Base-by-base conservation (phyloP, 352 stramenopile genomes). In the Globisporangium nagaii region DNA sequence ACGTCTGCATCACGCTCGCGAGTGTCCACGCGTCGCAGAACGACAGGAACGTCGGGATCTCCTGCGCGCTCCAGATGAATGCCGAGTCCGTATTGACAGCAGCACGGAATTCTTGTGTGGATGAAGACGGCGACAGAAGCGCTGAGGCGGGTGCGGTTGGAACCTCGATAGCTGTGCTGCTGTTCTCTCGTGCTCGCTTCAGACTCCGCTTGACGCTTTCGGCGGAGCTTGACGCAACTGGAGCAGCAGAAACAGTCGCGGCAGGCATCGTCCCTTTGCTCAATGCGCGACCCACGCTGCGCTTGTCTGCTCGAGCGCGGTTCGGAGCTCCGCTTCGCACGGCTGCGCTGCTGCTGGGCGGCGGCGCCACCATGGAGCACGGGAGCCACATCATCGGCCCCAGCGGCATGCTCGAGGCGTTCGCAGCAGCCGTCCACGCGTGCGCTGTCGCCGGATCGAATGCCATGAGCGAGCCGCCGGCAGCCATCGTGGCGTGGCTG, bases 21-120 rank as follows among this genome's bases (percentile, higher is more conserved):
- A 86, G 56, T 27, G 61, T 74, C 75, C 75, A 84, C 11, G 75
- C 75, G 45, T 86, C 75, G 37, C 72, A 86, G 52, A 62, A 71
- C 19, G 64, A 53, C 24, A 86, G 40, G 36, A 86, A 46, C 4
- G 63, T 66, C 9, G 72, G 72, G 11, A 84, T 70, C 50, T 79
- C 66, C 36, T 70, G 63, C 0, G 60, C 70, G 30, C 46, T 63
- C 65, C 71, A 82, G 22, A 66, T 56, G 11, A 78, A 68, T 15
- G 52, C 13, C 6, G 60, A 66, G 15, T 52, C 28, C 8, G 53
- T 27, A n/a, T 30, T 32, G 27, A 9, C 25, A 49, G 35, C 35
- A 24, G 36, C 6, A 36, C 13, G 17, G n/a, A n/a, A n/a, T 37
- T 17, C 6, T 48, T 48, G 17, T 49, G n/a, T 36, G 24, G 42